Percentiles rank a stretch among this genome's conserved stretches.
These are phyloP conservation scores for Phytophthora sojae DNA, from an alignment of 352 stramenopile genomes.

Conservation along the genomic window DNA sequence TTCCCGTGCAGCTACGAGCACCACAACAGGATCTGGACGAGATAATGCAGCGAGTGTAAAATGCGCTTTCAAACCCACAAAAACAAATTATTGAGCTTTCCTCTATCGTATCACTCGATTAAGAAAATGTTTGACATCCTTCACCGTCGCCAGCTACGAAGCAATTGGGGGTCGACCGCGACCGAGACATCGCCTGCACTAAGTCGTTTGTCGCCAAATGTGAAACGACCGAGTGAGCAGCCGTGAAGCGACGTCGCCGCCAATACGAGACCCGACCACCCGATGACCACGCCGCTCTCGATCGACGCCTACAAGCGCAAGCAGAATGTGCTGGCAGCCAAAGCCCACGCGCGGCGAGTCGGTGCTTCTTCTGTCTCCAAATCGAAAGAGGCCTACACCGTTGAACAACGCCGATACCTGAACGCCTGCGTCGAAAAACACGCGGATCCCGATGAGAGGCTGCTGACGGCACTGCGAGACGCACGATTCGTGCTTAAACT, in stretches of 20 bases:
- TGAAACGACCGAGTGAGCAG: background rate
- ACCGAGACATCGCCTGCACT: too few species aligned
- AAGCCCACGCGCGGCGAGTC: constrained; percentile 8
- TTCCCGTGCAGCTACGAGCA: too few species aligned
- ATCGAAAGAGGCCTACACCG: constrained; percentile 38
- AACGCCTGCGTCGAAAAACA: constrained; percentile 63
- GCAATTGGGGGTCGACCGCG: too few species aligned
- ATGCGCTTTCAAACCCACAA: too few species aligned
- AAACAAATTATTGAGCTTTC: too few species aligned
- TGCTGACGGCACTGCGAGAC: constrained; percentile 51
- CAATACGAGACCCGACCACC: background rate
- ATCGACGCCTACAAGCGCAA: constrained; percentile 71
- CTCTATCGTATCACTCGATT: too few species aligned
- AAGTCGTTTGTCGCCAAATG: background rate
- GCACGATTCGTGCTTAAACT: constrained; percentile 55
- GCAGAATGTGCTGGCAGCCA: constrained; percentile 54
- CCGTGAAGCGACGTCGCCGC: background rate
- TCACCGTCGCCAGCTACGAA: too few species aligned
- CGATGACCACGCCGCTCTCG: constrained; percentile 50
- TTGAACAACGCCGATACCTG: constrained; percentile 62
- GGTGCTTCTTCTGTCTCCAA: background rate
- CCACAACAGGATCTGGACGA: too few species aligned
- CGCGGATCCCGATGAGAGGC: constrained; percentile 54
- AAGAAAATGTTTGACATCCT: too few species aligned
- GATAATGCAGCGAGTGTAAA: too few species aligned